Conservation (phyloP, 2,329 filamentous ascomycete genomes). For the Penicillium sp. region DNA sequence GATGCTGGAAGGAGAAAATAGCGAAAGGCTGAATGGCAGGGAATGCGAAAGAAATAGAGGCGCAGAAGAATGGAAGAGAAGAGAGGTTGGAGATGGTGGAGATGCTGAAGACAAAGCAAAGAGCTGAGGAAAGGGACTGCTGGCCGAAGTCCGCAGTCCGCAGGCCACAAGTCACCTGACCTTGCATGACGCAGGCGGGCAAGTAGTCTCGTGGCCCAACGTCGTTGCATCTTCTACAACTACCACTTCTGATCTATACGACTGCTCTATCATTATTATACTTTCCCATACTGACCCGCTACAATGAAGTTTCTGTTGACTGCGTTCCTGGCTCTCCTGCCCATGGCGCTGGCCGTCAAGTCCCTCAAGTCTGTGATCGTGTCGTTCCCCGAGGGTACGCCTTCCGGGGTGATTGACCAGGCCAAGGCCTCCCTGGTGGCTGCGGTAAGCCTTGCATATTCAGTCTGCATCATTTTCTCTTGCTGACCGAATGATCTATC, state of each 20-base stretch:
- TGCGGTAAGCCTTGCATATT: slow-evolving; percentile 51
- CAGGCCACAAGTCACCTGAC: slow-evolving; percentile 17
- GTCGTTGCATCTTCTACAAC: not conserved
- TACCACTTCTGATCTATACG: not conserved
- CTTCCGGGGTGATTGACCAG: slow-evolving; percentile 66
- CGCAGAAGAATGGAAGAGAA: not conserved
- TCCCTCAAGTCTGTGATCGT: slow-evolving; percentile 74
- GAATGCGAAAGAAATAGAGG: slow-evolving; percentile 11
- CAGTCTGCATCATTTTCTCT: not conserved
- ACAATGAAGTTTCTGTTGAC: slow-evolving; percentile 67
- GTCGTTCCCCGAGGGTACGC: slow-evolving; percentile 71
- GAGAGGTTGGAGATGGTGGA: slow-evolving; percentile 4
- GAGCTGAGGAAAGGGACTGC: slow-evolving; percentile 12
- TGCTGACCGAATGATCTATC: slow-evolving; percentile 17
- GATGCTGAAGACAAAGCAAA: not conserved
- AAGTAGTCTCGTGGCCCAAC: not conserved
- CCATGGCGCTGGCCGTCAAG: slow-evolving; percentile 60
- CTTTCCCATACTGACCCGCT: not conserved
- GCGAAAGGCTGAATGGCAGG: slow-evolving; percentile 10
- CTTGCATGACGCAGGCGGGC: slow-evolving; percentile 8
- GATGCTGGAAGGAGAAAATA: not conserved
- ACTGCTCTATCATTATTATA: not conserved
- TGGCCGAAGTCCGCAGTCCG: slow-evolving; percentile 7
- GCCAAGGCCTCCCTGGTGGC: slow-evolving; percentile 71
- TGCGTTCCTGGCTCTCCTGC: slow-evolving; percentile 60